Evolutionary conservation across 2,329 filamentous ascomycete genomes (phyloP).

Genomic region (Colletotrichum noveboracense): DNA sequence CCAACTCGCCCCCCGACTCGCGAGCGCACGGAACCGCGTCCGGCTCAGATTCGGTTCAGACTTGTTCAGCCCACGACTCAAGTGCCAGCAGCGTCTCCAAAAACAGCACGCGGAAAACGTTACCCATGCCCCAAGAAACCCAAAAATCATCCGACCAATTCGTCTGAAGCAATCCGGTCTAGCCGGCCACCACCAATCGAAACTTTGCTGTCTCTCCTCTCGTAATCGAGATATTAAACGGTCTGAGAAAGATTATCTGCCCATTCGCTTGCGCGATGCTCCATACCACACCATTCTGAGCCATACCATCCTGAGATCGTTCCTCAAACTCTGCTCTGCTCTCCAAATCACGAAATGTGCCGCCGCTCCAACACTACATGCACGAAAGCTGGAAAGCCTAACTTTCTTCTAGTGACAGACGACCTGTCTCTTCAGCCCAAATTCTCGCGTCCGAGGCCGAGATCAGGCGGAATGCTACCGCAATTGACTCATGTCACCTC

Average conservation of each 20-base stretch:
- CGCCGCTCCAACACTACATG: not conserved
- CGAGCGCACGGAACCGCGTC: not conserved
- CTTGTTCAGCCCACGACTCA: not conserved
- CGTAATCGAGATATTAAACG: not conserved
- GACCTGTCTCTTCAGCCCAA: not conserved
- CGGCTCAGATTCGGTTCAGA: not conserved
- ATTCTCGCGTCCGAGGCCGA: not conserved
- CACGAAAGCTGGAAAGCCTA: not conserved
- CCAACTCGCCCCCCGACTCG: not conserved
- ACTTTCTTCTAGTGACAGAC: not conserved
- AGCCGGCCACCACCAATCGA: not conserved
- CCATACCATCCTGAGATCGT: not conserved
- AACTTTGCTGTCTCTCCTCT: not conserved
- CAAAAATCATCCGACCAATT: not conserved
- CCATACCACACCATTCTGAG: not conserved
- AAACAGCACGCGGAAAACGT: not conserved
- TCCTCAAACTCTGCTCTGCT: not conserved
- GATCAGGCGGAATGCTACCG: not conserved
- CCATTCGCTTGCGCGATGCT: not conserved
- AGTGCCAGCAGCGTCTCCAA: not conserved
- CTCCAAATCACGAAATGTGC: not conserved
- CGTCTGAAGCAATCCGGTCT: constrained; percentile 1
- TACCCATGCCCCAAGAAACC: not conserved
- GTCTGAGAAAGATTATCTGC: not conserved
- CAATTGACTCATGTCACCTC: not conserved